These are phyloP conservation scores for Pestalotiopsis sp. DNA, from an alignment of 2,329 filamentous ascomycete species.

Conservation along the genomic window DNA sequence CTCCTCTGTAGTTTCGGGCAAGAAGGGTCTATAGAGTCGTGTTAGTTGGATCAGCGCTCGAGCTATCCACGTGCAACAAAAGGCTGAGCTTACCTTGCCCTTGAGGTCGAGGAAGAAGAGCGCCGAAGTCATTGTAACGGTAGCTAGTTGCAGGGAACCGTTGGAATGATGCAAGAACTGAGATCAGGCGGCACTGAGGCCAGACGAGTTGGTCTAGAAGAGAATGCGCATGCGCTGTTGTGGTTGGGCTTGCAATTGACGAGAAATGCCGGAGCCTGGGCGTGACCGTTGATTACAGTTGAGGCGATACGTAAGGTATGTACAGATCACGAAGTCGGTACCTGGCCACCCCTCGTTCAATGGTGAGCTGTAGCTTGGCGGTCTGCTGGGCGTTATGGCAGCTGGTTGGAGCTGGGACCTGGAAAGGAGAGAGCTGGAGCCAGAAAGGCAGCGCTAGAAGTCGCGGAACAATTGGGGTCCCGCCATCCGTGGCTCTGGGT, in stretches of 20 bases:
- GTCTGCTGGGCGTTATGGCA: neutral
- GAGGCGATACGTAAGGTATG: neutral
- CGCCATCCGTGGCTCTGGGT: neutral
- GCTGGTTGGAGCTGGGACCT: neutral
- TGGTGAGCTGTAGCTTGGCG: conserved; percentile 5
- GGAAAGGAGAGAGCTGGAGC: neutral
- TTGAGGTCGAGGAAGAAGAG: conserved; percentile 99
- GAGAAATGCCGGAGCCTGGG: conserved; percentile 12
- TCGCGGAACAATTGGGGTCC: neutral
- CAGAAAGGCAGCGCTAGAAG: neutral
- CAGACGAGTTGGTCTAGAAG: conserved; percentile 18
- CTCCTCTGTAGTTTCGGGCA: conserved; percentile 96
- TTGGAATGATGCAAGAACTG: conserved; percentile 19
- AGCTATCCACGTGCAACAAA: neutral
- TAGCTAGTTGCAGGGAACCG: conserved; percentile 25
- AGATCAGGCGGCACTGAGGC: conserved; percentile 32
- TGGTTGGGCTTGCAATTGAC: conserved; percentile 13
- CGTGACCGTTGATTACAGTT: conserved; percentile 4
- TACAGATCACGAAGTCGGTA: conserved; percentile 6
- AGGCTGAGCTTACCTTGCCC: conserved; percentile 76
- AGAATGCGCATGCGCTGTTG: conserved; percentile 20
- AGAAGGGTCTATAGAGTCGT: conserved; percentile 78
- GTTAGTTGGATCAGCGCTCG: neutral
- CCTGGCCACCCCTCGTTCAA: conserved; percentile 7
- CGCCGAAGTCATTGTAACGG: conserved; percentile 83